Conservation (phyloP, 2,329 filamentous ascomycete species). For the Peltaster fructicola region DNA sequence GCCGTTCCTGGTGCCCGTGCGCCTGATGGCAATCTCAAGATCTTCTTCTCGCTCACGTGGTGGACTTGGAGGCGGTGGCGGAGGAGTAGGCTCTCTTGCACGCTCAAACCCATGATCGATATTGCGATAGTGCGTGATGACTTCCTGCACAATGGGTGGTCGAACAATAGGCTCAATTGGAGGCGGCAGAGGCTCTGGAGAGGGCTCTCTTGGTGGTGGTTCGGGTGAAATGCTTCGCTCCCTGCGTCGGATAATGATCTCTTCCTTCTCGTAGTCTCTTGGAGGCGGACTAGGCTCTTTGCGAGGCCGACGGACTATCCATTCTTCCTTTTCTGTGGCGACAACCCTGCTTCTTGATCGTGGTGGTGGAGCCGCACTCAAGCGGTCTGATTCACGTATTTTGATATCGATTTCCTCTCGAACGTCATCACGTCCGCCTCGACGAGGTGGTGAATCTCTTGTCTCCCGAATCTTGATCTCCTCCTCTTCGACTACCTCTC, state of each 20-base stretch:
- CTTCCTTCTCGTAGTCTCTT: conserved; percentile 19
- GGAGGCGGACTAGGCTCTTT: conserved; percentile 16
- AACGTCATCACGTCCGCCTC: conserved; percentile 16
- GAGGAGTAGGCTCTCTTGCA: conserved; percentile 28
- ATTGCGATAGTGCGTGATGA: conserved; percentile 75
- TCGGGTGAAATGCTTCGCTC: conserved; percentile 20
- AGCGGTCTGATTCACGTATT: conserved; percentile 31
- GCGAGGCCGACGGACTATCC: conserved; percentile 19
- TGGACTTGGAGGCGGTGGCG: conserved; percentile 28
- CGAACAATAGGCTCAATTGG: conserved; percentile 50
- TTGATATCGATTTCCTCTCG: conserved; percentile 66
- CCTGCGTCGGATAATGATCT: conserved; percentile 30
- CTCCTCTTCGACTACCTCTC: conserved; percentile 11
- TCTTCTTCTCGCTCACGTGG: conserved; percentile 34
- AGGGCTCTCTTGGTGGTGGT: conserved; percentile 13
- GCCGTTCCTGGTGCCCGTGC: conserved; percentile 29
- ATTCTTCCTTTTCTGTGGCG: conserved; percentile 21
- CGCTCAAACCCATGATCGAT: conserved; percentile 54
- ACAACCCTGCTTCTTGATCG: conserved; percentile 16
- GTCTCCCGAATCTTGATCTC: conserved; percentile 17
- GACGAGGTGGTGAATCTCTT: conserved; percentile 29
- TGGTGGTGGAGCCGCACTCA: conserved; percentile 11
- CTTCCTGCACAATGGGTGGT: conserved; percentile 70
- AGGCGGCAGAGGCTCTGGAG: conserved; percentile 23
- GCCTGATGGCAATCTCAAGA: conserved; percentile 39